A percentile compares a stretch with the other conserved stretches of the same genome.
Conservation (phyloP, 345 rosid genomes). For the Aurinia saxatilis region DNA sequence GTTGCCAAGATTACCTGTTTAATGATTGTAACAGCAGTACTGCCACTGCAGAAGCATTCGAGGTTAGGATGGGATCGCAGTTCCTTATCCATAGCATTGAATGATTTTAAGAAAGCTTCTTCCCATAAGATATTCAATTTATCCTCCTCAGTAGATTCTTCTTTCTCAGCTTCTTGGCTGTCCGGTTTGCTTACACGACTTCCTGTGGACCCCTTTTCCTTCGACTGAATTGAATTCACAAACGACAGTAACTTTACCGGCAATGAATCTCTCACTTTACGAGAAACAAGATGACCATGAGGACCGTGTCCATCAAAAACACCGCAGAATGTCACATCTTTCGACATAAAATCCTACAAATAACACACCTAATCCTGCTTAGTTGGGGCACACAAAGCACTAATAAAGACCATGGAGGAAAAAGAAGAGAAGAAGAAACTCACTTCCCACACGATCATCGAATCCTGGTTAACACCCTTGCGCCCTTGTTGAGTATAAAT, state of each 20-base stretch:
- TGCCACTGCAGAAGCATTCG: conserved; percentile 98
- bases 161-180: conserved; percentile 41
- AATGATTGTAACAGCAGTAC: conserved; percentile 84
- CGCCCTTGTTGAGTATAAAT: conserved; percentile 97
- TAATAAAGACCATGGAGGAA: conserved; percentile 8
- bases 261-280: conserved; percentile 87
- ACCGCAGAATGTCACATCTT: conserved; percentile 88
- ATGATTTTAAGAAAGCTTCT: conserved; percentile 82
- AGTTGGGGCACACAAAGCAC: background rate
- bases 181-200: conserved; percentile 43
- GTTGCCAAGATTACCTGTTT: conserved; percentile 59
- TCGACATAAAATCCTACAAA: conserved; percentile 80
- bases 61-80: conserved; percentile 86
- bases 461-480: conserved; percentile 96
- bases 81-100: conserved; percentile 96
- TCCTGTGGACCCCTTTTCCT: conserved; percentile 49
- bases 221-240: conserved; percentile 44
- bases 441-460: conserved; percentile 99
- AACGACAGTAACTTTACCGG: conserved; percentile 71
- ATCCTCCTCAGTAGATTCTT: conserved; percentile 48
- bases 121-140: conserved; percentile 61
- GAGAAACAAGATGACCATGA: conserved; percentile 95
- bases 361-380: background rate
- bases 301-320: conserved; percentile 99
- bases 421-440: conserved; percentile 32